Conservation (phyloP, 2,329 filamentous ascomycete species). For the Aspergillus aculeatinus region DNA sequence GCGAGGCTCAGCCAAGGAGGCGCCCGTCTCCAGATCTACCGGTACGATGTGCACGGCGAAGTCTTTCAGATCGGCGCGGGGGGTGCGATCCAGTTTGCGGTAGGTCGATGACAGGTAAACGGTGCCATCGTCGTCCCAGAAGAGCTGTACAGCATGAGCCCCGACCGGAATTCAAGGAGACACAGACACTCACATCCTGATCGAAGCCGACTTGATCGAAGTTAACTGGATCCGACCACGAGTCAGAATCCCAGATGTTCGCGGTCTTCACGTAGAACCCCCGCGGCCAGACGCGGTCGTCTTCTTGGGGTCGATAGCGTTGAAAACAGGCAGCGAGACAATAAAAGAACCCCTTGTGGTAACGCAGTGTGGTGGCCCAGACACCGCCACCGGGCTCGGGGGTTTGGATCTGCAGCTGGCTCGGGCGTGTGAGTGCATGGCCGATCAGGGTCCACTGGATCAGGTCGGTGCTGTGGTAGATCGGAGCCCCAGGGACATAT, state of each 20-base stretch:
- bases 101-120: conserved; percentile 50
- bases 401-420: conserved; percentile 37
- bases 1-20: conserved; percentile 31
- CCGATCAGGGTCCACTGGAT: conserved; percentile 42
- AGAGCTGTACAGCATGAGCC: conserved; percentile 35
- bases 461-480: conserved; percentile 56
- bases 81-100: conserved; percentile 38
- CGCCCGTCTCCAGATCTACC: conserved; percentile 33
- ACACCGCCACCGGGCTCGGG: conserved; percentile 37
- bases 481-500: conserved; percentile 60
- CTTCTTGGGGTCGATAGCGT: conserved; percentile 37
- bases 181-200: conserved; percentile 46
- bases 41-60: conserved; percentile 47
- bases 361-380: conserved; percentile 53
- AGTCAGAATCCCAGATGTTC: conserved; percentile 52
- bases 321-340: conserved; percentile 49
- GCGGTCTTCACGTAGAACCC: conserved; percentile 57
- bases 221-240: conserved; percentile 56
- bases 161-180: neutral
- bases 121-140: conserved; percentile 53
- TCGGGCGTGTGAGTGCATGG: conserved; percentile 34
- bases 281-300: conserved; percentile 52
- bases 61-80: conserved; percentile 48
- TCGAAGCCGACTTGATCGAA: conserved; percentile 57
- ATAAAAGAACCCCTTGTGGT: conserved; percentile 48